These are phyloP conservation scores for Chalciporus pseudorubinellus DNA, from an alignment of 768 basidiomycete species.

Conservation along the genomic window DNA sequence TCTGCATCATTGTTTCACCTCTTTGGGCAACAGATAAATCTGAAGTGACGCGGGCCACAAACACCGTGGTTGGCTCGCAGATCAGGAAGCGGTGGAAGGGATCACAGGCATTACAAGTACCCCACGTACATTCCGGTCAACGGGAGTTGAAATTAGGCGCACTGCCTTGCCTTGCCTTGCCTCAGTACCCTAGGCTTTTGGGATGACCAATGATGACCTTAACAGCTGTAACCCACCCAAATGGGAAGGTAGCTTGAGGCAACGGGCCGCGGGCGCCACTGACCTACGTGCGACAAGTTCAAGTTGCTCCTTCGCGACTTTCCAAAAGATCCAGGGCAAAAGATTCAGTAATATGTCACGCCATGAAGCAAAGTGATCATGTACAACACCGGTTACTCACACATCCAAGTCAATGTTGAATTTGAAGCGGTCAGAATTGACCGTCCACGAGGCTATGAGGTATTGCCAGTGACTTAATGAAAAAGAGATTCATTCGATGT, in stretches of 20 bases:
- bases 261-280: conserved; percentile 5
- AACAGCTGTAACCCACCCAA: neutral
- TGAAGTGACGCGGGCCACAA: neutral
- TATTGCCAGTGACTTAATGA: too few species aligned
- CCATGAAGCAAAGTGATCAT: too few species aligned
- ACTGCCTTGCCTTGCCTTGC: too few species aligned
- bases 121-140: neutral
- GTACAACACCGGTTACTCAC: too few species aligned
- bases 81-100: too few species aligned
- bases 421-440: too few species aligned
- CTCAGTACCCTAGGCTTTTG: neutral
- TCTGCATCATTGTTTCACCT: neutral
- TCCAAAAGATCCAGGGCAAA: too few species aligned
- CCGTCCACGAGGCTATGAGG: too few species aligned
- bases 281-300: conserved; percentile 13
- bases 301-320: too few species aligned
- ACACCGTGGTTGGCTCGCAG: neutral
- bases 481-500: too few species aligned
- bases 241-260: neutral
- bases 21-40: neutral
- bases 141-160: neutral
- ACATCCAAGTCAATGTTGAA: too few species aligned
- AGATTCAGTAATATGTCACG: too few species aligned
- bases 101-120: neutral
- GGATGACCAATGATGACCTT: neutral